A percentile compares a stretch with the other conserved stretches of the same genome.
phyloP scores from a whole-genome alignment of 768 basidiomycete genomes.

The Pluteus cervinus region DNA sequence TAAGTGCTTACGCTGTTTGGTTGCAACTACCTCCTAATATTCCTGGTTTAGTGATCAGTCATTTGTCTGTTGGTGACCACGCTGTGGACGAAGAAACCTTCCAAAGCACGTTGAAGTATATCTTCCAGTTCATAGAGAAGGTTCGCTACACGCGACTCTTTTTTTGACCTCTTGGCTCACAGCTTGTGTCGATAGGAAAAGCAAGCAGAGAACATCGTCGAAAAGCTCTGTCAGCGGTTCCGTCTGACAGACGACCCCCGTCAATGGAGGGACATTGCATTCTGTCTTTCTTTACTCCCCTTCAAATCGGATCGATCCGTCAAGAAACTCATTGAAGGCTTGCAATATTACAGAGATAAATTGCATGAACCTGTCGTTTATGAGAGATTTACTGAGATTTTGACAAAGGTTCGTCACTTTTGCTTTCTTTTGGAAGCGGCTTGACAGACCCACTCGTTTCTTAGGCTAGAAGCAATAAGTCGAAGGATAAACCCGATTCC shows the following conservation, averaged over 20 bases:
- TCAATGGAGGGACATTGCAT: slow-evolving; percentile 98
- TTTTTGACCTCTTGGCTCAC: background rate
- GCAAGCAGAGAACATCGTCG: slow-evolving; percentile 95
- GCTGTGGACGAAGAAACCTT: slow-evolving; percentile 91
- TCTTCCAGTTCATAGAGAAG: slow-evolving; percentile 97
- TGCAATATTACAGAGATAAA: slow-evolving; percentile 95
- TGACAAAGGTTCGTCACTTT: slow-evolving; percentile 60
- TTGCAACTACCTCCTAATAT: slow-evolving; percentile 5
- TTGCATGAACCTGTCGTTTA: slow-evolving; percentile 84
- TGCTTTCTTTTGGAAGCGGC: background rate
- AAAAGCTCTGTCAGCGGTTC: slow-evolving; percentile 97
- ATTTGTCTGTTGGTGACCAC: slow-evolving; percentile 84
- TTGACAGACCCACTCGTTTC: background rate
- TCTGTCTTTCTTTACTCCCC: slow-evolving; percentile 87
- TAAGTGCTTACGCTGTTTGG: slow-evolving; percentile 23
- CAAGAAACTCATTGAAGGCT: slow-evolving; percentile 91
- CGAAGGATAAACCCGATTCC: slow-evolving; percentile 85
- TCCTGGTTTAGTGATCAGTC: slow-evolving; percentile 80
- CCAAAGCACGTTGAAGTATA: slow-evolving; percentile 89
- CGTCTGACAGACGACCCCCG: slow-evolving; percentile 79
- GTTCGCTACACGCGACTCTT: slow-evolving; percentile 29
- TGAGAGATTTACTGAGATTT: slow-evolving; percentile 79
- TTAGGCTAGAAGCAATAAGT: slow-evolving; percentile 86
- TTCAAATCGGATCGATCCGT: slow-evolving; percentile 97
- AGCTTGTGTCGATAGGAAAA: slow-evolving; percentile 63